phyloP scores from a whole-genome alignment of 257 asterid genomes.

The Scutellaria galericulata region DNA sequence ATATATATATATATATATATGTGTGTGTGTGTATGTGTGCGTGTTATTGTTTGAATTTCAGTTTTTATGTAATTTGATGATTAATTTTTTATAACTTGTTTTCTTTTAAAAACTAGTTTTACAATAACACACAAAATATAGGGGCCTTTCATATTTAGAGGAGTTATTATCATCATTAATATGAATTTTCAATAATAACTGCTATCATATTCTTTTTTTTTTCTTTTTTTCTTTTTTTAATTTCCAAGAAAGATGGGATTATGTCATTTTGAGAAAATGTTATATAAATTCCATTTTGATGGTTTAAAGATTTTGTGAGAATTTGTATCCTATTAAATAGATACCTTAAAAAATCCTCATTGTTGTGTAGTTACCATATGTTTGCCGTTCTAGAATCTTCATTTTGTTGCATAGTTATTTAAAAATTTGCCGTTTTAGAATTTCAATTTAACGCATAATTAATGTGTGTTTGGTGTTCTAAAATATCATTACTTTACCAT shows the following conservation, averaged over 20 bases:
- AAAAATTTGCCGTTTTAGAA: too few species aligned
- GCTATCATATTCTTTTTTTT: background rate
- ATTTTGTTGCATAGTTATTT: background rate
- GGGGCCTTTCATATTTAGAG: background rate
- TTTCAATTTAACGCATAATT: too few species aligned
- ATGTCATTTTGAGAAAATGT: background rate
- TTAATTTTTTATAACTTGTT: background rate
- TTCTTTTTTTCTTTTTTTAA: background rate
- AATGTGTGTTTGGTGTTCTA: too few species aligned
- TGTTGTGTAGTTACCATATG: background rate
- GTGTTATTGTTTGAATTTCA: background rate
- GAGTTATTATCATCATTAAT: background rate
- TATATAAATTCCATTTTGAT: too few species aligned
- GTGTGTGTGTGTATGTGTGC: too few species aligned
- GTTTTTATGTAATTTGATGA: constrained; percentile 19
- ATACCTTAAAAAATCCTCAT: background rate
- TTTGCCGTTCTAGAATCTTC: background rate
- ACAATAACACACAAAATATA: too few species aligned
- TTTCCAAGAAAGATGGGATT: background rate
- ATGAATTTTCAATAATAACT: background rate
- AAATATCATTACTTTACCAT: too few species aligned
- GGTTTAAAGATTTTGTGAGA: background rate
- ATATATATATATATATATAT: too few species aligned
- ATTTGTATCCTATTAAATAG: background rate
- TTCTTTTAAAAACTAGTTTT: too few species aligned